These are phyloP conservation scores for Cladosporium velox DNA, from an alignment of 2,329 filamentous ascomycete genomes.

Conservation along the genomic window DNA sequence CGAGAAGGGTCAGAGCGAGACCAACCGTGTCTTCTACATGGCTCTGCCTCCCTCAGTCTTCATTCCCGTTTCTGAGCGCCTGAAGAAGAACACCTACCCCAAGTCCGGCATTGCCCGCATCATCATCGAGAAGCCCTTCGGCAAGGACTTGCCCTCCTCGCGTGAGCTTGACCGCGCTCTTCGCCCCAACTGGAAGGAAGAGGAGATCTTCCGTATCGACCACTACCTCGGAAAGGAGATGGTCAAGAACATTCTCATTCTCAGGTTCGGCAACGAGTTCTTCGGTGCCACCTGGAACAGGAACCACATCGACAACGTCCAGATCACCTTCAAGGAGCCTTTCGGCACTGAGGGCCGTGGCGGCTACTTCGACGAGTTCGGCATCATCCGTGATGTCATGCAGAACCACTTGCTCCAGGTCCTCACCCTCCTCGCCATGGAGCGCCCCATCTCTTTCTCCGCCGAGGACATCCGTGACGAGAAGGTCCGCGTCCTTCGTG, in stretches of 20 bases:
- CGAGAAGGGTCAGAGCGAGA: conserved; percentile 79
- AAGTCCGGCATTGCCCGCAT: conserved; percentile 86
- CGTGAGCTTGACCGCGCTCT: conserved; percentile 92
- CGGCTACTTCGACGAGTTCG: conserved; percentile 99
- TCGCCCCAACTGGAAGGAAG: conserved; percentile 97
- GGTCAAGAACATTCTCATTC: conserved; percentile 99
- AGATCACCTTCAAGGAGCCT: conserved; percentile 99
- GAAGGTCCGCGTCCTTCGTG: conserved; percentile 93
- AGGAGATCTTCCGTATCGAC: conserved; percentile 98
- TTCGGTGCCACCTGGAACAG: conserved; percentile 98
- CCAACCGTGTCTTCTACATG: conserved; percentile 98
- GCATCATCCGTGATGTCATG: conserved; percentile 99
- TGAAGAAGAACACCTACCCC: conserved; percentile 97
- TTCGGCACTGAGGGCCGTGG: conserved; percentile 97
- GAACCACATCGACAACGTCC: conserved; percentile 98
- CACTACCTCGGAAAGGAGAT: conserved; percentile 99
- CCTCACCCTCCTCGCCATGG: conserved; percentile 94
- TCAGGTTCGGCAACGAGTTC: conserved; percentile 98
- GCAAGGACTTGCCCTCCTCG: conserved; percentile 93
- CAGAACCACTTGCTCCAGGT: conserved; percentile 99
- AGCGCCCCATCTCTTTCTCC: conserved; percentile 96
- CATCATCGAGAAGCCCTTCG: conserved; percentile 99
- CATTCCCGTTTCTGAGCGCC: conserved; percentile 93
- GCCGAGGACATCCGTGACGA: conserved; percentile 98
- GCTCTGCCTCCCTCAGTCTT: conserved; percentile 96